Evolutionary conservation across 1,139 yeast species (phyloP).

Genomic region (Yamadazyma oceani): DNA sequence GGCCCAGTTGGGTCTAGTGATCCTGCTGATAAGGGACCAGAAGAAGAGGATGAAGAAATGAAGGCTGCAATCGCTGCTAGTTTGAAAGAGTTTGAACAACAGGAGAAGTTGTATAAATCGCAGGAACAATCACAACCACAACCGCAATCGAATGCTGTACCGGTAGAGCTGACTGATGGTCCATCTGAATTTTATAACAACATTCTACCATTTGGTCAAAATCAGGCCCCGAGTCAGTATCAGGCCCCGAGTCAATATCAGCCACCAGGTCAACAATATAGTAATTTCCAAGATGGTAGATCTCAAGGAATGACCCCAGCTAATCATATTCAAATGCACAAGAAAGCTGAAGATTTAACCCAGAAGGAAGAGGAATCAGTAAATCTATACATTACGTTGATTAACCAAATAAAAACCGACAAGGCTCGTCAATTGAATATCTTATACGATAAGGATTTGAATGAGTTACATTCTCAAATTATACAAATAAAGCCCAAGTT

Average conservation of each 20-base stretch:
- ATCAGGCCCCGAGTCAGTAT: slow-evolving; percentile 6
- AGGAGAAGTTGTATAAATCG: slow-evolving; percentile 24
- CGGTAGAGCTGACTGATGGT: no score
- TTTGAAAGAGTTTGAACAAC: slow-evolving; percentile 65
- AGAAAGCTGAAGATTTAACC: slow-evolving; percentile 37
- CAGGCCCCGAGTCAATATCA: slow-evolving; percentile 6
- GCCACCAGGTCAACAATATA: slow-evolving; percentile 12
- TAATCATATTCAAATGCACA: slow-evolving; percentile 12
- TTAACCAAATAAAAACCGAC: slow-evolving; percentile 54
- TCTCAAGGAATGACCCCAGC: slow-evolving; percentile 13
- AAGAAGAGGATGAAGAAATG: slow-evolving; percentile 85
- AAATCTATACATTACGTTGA: slow-evolving; percentile 64
- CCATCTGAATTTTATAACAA: slow-evolving; percentile 35
- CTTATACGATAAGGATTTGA: slow-evolving; percentile 59
- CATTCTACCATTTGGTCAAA: slow-evolving; percentile 15
- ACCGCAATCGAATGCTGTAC: slow-evolving; percentile 13
- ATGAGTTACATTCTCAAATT: slow-evolving; percentile 64
- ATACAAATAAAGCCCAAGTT: slow-evolving; percentile 72
- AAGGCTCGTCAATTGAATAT: slow-evolving; percentile 51
- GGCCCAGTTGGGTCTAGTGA: slow-evolving; percentile 11
- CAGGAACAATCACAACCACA: slow-evolving; percentile 13
- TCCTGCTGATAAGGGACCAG: slow-evolving; percentile 21
- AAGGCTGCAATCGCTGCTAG: slow-evolving; percentile 96
- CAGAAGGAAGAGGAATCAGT: slow-evolving; percentile 68
- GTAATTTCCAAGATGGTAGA: slow-evolving; percentile 5